Evolutionary conservation across 495 filamentous ascomycete genomes (phyloP), one percentile per base, ranked within the genome.

Genomic region (Trichocladium antarcticum): DNA sequence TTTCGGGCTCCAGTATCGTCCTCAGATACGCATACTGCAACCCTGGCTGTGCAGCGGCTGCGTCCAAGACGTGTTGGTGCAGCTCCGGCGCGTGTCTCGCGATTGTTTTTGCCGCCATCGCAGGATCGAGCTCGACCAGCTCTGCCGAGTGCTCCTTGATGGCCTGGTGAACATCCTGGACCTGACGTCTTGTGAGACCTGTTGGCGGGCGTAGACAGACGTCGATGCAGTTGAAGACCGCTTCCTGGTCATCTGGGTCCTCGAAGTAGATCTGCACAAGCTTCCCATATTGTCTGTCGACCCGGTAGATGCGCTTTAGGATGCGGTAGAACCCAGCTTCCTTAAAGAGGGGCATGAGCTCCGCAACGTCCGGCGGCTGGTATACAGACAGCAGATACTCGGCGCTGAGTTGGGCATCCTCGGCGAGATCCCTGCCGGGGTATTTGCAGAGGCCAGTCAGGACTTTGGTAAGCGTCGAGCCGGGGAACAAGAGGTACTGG

Each of bases 351-450:
- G 85, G 81, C 11, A 97, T 79, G 56, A 96, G 68, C 22, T 70
- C 74, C 31, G 80, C 72, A 16, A 90, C 61, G 55, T 97, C 84
- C 11, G 90, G 80, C 5, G 93, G 92, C 42, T 89, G 87, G 58
- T 97, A 97, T 11, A 90, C 75, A 1, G 93, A 96, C 2, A 98
- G 74, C 12, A 98, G 71, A 66, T 97, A 97, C 63, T 98, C 92
- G 2, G 87, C 83, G 60, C 90, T 96, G 32, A 98, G 74, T 68
- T 98, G 89, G 49, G 90, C 94, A 63, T 97, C 92, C 38, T 95
- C 90, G 16, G 84, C 83, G 57, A 96, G 74, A 49, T 92, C 88
- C 31, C 73, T 69, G 6, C 77, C 79, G 1, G 92, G 87, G 55
- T 85, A 93, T 51, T 82, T 75, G 69, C 92, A 98, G 31, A 98